A percentile compares a stretch with the other conserved stretches of the same genome.
These are phyloP conservation scores for Medicago lupulina DNA, from an alignment of 306 rosid genomes.

Conservation along the genomic window DNA sequence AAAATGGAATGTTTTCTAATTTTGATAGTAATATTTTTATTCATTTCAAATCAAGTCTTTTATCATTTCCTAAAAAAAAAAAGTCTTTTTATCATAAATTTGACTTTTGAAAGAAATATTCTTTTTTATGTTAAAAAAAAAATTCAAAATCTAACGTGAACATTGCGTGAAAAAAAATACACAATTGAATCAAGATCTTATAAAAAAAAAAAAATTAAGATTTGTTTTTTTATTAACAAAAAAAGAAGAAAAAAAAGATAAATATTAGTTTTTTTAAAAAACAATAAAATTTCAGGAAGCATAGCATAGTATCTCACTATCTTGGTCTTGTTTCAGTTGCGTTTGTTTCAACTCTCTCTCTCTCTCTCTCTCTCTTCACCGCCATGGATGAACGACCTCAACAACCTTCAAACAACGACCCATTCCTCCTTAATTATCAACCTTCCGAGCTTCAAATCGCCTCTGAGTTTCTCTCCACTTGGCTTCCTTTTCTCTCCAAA, in stretches of 20 bases:
- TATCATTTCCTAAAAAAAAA: no score
- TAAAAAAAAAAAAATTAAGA: background rate
- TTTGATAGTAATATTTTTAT: no score
- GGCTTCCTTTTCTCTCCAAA: conserved; percentile 91
- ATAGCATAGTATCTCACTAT: conserved; percentile 22
- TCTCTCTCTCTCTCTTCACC: conserved; percentile 8
- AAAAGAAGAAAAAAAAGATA: background rate
- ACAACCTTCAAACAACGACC: conserved; percentile 48
- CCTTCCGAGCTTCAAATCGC: conserved; percentile 85
- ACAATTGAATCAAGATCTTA: background rate
- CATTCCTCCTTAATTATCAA: conserved; percentile 64
- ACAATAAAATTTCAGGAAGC: background rate
- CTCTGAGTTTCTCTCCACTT: conserved; percentile 77
- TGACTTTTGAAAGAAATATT: no score
- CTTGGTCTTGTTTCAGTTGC: background rate
- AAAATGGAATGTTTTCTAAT: no score
- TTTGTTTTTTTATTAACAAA: background rate
- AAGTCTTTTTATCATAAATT: no score
- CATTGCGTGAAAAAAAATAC: background rate
- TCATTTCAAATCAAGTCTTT: no score
- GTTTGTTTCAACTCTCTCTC: background rate
- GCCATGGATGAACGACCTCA: conserved; percentile 47
- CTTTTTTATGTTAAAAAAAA: no score
- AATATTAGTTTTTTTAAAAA: background rate
- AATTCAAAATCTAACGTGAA: background rate